Base-by-base conservation (phyloP, 306 rosid genomes). In the Echinosophora koreensis region DNA sequence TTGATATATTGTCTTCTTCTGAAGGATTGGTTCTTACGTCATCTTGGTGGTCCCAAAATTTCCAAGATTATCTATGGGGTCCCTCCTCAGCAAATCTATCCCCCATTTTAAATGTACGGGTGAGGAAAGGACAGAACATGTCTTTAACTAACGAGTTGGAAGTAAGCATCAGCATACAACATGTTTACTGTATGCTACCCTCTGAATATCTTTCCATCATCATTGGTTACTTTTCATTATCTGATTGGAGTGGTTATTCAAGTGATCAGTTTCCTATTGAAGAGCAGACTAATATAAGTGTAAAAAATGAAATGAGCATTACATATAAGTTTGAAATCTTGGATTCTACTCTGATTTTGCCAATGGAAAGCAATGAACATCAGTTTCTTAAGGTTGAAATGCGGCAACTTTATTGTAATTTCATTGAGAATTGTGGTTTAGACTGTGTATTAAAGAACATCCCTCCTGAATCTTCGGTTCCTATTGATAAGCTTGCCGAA, bases 121-220 rank as follows among this genome's bases (percentile, higher is more conserved):
- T 92, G 64, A 85, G 84, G 81, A 89, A 87, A 80, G 83, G 57
- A 61, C 84, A 56, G 27, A 74, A 51, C 57, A 73, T 68, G 30
- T 70, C 87, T 46, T 81, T 80, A 56, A 71, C 86, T 74, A 80
- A 83, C n/a, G 67, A 60, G 62, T 63, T 88, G 63, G 98, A 92
- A 84, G 74, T 94, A 71, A 81, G 89, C 80, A 54, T 94, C 12
- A 69, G 92, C 56, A 60, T 92, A 51, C 98, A 95, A 83, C 97
- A 95, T 84, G 98, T 95, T 27, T 86, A 76, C 86, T 95, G 97
- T 82, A 69, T 92, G 90, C 73, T 95, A 76, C 93, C 97, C 8
- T 88, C 97, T 57, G 98, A 95, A 73, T 95, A 80, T 88, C 86
- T 95, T 56, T 93, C 97, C 59, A 80, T 94, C 76, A 80, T 94